These are phyloP conservation scores for Rhynchospora breviuscula DNA, from an alignment of 176 grass and related monocot genomes.

Conservation along the genomic window DNA sequence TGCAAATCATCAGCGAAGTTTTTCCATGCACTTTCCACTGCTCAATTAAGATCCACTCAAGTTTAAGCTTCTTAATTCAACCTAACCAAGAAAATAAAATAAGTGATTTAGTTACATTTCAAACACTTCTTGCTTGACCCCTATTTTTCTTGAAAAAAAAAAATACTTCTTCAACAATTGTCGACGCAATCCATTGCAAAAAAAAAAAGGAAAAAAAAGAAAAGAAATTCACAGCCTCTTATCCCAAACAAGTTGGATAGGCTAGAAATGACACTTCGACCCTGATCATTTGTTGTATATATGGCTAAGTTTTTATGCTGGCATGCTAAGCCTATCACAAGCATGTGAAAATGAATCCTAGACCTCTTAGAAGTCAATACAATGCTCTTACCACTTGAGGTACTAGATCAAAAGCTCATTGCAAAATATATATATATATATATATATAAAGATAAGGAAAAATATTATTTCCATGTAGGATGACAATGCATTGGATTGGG, in stretches of 20 bases:
- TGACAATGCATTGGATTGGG: not conserved
- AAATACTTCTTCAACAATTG: not conserved
- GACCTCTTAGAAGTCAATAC: too few species aligned
- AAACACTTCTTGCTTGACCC: not conserved
- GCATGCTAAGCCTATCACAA: too few species aligned
- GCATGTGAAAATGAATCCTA: too few species aligned
- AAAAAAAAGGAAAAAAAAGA: too few species aligned
- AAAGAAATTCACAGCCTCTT: too few species aligned
- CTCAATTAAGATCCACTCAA: conserved; percentile 3
- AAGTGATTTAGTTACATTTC: not conserved
- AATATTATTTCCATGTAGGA: not conserved
- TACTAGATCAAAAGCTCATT: not conserved
- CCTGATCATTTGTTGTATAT: too few species aligned
- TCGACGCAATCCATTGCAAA: not conserved
- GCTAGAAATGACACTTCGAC: too few species aligned
- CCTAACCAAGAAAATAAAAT: not conserved
- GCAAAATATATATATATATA: not conserved
- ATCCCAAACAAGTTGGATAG: too few species aligned
- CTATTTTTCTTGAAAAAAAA: not conserved
- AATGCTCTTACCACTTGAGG: too few species aligned
- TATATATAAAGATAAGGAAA: not conserved
- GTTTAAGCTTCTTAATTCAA: not conserved
- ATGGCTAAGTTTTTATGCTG: too few species aligned
- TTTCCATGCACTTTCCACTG: not conserved
- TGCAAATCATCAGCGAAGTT: not conserved